Evolutionary conservation across 176 grass and related monocot genomes (phyloP), one percentile per base, ranked within the genome.

Genomic region (Triticum monococcum): DNA sequence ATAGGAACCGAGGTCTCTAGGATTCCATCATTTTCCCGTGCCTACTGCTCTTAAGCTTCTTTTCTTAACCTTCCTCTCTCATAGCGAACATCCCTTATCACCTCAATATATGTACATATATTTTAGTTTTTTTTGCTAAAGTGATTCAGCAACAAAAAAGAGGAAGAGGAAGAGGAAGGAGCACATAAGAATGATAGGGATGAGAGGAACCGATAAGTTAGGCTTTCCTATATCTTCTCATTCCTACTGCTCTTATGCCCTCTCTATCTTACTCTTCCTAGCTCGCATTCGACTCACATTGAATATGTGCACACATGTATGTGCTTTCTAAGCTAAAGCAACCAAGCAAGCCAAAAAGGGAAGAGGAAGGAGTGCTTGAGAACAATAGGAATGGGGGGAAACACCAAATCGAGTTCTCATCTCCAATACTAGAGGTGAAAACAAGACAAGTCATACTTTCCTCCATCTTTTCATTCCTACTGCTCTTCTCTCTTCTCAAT

Each of bases 21-120:
- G 41, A 10, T 43, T 43, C 41, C 41, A 43, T 43, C 10, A 43
- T 43, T 43, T 43, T 41, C 9, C 36, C 35, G 5, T 40, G 38
- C 38, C 38, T 40, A 40, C 38, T 40, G 10, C 41, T 43, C 41
- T 3, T 43, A 43, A 3, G 10, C 43, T 13, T 88, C 80, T 61
- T 77, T 77, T 83, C 46, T 78, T 83, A 48, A 80, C 77, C 86
- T 83, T 83, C 20, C 20, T 14, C 1, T 25, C 73, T 35, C 50
- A 41, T 77, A 2, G 22, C 48, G 40, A 18, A 81, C 30, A 52
- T 14, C 67, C 48, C 13, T 36, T 18, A 37, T 48, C 4, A 48
- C 64, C 68, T 22, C 41, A 48, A n/a, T 41, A 60, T 38, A 18
- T 22, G 33, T 14, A 1, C 32, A 70, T 24, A 14, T 81, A 35